Base-by-base conservation (phyloP, 225 moss, liverwort and hornwort genomes). In the Lunularia cruciata region DNA sequence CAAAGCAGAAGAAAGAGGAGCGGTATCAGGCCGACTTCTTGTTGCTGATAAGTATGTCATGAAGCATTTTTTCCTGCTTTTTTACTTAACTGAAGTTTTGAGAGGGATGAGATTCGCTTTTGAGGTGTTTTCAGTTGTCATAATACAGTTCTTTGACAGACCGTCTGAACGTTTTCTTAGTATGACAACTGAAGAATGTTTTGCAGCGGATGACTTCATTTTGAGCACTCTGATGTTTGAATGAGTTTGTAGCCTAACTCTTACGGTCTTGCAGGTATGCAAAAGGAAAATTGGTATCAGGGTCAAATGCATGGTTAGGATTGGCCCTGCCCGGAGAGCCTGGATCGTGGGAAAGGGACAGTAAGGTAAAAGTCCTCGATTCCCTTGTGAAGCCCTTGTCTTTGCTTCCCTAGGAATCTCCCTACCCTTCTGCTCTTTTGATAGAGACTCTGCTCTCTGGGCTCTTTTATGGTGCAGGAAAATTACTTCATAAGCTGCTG, bases 1-100 rank as follows among this genome's bases (percentile, higher is more conserved):
- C n/a, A 82, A 87, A 72, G 85, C 85, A 45, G 38, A 49, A 16
- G 81, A 86, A 19, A 81, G 87, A 14, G 78, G 84, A 85, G 63
- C 60, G 54, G 84, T 67, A 0, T 67, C 67, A 51, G 67, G 86
- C 72, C 39, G 46, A 20, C 45, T 64, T 43, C 64, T 55, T 13
- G 55, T 74, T 54, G 8, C 25, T 52, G 67, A 67, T 47, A 67
- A 52, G 67, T 67, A 37, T 18, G 67, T 51, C 11, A 33, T 11
- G 31, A 33, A 49, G 16, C 28, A 67, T 47, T 36, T 49, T 30
- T 62, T 16, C 13, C 4, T 3, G 1, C 15, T n/a, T 61, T 35
- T n/a, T n/a, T n/a, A n/a, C n/a, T n/a, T n/a, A n/a, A n/a, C n/a
- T n/a, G n/a, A 39, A 39, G 20, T 4, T 62, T 37, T 62, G 37